These are phyloP conservation scores for Leishmania aethiopica DNA, from an alignment of 208 protist species.

Conservation along the genomic window DNA sequence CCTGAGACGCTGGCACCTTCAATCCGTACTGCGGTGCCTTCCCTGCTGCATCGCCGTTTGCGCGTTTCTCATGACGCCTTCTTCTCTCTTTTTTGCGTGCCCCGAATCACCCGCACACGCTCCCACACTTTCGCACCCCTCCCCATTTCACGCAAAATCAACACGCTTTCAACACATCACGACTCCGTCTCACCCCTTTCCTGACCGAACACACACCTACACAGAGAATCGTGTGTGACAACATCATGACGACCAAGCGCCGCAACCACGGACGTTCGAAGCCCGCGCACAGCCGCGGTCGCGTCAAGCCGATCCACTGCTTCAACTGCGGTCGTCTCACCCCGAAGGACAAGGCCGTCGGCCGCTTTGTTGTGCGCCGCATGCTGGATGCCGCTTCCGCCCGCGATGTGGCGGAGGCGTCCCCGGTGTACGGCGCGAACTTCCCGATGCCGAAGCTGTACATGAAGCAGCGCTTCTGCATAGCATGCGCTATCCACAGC, in stretches of 20 bases:
- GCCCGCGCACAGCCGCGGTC: slow-evolving; percentile 90
- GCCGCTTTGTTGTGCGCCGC: slow-evolving; percentile 98
- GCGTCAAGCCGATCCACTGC: slow-evolving; percentile 92
- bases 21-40: not conserved
- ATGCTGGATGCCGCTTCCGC: slow-evolving; percentile 98
- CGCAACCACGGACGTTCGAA: slow-evolving; percentile 94
- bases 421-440: slow-evolving; percentile 89
- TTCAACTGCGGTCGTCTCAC: slow-evolving; percentile 93
- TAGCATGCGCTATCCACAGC: slow-evolving; percentile 99
- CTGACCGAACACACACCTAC: not conserved
- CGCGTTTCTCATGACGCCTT: not conserved
- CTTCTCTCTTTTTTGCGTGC: not conserved
- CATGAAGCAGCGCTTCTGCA: slow-evolving; percentile 99
- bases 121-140: not conserved
- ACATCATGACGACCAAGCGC: slow-evolving; percentile 92
- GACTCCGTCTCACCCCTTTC: not conserved
- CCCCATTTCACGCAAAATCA: not conserved
- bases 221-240: slow-evolving; percentile 14
- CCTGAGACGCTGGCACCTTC: not conserved
- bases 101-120: not conserved
- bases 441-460: slow-evolving; percentile 99
- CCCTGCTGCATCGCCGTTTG: not conserved
- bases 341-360: slow-evolving; percentile 98
- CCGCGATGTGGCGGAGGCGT: slow-evolving; percentile 97
- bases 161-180: not conserved